Evolutionary conservation across 202 grass and related monocot species (phyloP), one percentile per base, ranked within the genome.

Genomic region (Elaeis oleifera): DNA sequence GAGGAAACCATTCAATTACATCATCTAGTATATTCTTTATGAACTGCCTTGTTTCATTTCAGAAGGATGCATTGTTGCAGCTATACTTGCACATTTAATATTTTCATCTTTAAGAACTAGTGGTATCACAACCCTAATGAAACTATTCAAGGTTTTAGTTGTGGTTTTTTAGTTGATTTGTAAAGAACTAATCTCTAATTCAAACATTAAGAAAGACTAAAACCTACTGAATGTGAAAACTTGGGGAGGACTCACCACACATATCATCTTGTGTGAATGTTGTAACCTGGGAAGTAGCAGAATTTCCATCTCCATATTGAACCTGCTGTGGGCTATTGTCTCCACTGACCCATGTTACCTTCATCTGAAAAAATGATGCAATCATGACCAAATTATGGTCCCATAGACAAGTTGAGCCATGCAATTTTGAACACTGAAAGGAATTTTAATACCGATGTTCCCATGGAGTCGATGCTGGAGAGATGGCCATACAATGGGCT

Each of bases 311-410:
- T 11, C 56, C 82, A 2, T 84, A 95, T 73, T 81, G 77, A 59
- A 90, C 90, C 36, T 72, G 67, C 68, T 95, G 90, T 61, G 83
- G 80, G 24, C 23, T 84, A 29, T 60, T 56, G 63, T 95, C 85
- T 22, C 85, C 90, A 58, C 90, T 95, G 28, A 95, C 85, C 90
- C 90, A 95, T 23, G 90, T 95, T 36, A 95, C 25, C 77, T 50
- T 95, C 79, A 90, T 90, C 90, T 95, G 70, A 2, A 39, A 39
- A 39, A 13, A 44, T 3, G 9, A 44, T 39, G 8, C 2, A 44
- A 44, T 44, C 9, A 44, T 9, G 36, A 0, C 36, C 36, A 13
- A 44, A 1, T 44, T 14, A 44, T 44, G 11, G 36, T 44, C 0
- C 2, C 36, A 44, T 44, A 3, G 11, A 14, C 36, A 39, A 7